These are phyloP conservation scores for Saccharomycopsis oosterbeekiorum DNA, from an alignment of 805 yeast genomes.

Conservation along the genomic window DNA sequence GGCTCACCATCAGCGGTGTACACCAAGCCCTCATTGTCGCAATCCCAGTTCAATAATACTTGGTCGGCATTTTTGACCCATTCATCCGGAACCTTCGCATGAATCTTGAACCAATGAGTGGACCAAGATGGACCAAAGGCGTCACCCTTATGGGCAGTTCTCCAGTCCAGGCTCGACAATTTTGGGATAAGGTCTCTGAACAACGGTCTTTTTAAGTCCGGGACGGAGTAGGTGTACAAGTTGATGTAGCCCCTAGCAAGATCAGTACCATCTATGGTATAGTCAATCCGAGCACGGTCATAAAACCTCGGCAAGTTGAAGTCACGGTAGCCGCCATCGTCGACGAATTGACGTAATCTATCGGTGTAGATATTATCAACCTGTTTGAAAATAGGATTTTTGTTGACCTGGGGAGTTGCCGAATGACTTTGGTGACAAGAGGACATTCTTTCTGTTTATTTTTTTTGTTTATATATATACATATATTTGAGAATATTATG, in stretches of 20 bases:
- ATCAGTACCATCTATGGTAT: slow-evolving; percentile 23
- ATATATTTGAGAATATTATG: no score
- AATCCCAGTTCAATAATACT: slow-evolving; percentile 73
- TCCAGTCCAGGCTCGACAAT: slow-evolving; percentile 37
- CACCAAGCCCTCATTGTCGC: slow-evolving; percentile 76
- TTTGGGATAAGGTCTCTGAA: slow-evolving; percentile 49
- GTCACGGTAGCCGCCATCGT: slow-evolving; percentile 62
- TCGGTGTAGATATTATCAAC: slow-evolving; percentile 63
- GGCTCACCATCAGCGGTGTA: slow-evolving; percentile 61
- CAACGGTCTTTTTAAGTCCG: slow-evolving; percentile 54
- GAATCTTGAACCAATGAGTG: slow-evolving; percentile 83
- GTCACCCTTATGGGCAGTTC: slow-evolving; percentile 57
- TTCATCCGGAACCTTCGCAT: slow-evolving; percentile 50
- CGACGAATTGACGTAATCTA: slow-evolving; percentile 67
- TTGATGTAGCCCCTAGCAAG: slow-evolving; percentile 37
- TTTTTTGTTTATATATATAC: no score
- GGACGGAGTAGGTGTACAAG: slow-evolving; percentile 63
- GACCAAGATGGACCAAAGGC: slow-evolving; percentile 94
- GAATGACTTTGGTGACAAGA: neutral
- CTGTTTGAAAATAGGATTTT: slow-evolving; percentile 62
- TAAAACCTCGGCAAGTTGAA: slow-evolving; percentile 78
- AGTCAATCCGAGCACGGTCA: slow-evolving; percentile 47
- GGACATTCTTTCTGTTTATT: neutral
- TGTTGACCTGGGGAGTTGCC: slow-evolving; percentile 23
- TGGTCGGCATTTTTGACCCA: slow-evolving; percentile 36